Conservation (phyloP, 305 asterid genomes). For the Fraxinus xanthoxyloides region DNA sequence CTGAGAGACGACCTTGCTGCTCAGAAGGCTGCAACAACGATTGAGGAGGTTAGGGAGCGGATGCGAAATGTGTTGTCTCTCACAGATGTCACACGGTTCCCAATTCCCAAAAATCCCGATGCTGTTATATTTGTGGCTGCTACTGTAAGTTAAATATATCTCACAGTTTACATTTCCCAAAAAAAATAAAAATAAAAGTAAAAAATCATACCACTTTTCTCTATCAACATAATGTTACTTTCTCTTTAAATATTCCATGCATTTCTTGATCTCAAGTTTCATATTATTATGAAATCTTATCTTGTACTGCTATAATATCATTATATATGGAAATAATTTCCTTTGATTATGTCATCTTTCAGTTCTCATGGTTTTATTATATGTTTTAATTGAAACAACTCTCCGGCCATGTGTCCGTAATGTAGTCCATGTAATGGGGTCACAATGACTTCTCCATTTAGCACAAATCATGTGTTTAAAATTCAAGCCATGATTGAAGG, state of each 20-base stretch:
- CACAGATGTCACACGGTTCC: conserved; percentile 94
- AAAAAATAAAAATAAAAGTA: background rate
- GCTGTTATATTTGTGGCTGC: conserved; percentile 91
- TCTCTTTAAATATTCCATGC: background rate
- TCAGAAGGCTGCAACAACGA: conserved; percentile 55
- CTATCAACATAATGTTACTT: background rate
- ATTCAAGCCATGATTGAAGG: background rate
- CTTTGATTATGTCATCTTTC: background rate
- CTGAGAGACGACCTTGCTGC: conserved; percentile 67
- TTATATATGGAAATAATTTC: background rate
- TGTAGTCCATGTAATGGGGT: background rate
- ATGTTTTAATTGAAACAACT: background rate
- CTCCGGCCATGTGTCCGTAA: background rate
- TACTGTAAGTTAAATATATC: conserved; percentile 56
- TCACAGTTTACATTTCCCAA: conserved; percentile 9
- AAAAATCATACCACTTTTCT: background rate
- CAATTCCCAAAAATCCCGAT: conserved; percentile 80
- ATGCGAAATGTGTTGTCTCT: conserved; percentile 87
- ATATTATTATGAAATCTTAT: background rate
- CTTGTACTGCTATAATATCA: background rate
- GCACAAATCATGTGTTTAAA: background rate
- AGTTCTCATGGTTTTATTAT: background rate
- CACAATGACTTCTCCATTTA: background rate
- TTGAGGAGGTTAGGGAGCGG: conserved; percentile 83
- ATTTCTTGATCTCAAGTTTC: background rate